Evolutionary conservation across 108 stramenopile genomes (phyloP).

Genomic region (Parietichytrium sp.): DNA sequence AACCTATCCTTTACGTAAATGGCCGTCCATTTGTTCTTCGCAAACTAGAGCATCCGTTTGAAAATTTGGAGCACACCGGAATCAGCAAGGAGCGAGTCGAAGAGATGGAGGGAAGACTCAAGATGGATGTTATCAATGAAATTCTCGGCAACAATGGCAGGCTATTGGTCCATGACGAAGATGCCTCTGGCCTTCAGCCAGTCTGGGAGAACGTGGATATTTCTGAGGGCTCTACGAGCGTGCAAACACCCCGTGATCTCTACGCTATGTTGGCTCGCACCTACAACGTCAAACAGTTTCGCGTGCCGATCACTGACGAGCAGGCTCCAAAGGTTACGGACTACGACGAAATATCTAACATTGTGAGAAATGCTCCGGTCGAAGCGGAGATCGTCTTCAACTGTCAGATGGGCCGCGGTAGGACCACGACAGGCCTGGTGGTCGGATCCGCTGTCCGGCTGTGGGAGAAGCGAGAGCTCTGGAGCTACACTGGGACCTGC

Average conservation of each 20-base stretch:
- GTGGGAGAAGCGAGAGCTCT: not conserved
- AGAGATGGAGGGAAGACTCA: conserved; percentile 33
- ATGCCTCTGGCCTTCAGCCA: conserved; percentile 10
- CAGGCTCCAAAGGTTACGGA: conserved; percentile 25
- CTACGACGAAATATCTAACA: conserved; percentile 12
- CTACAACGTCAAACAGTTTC: conserved; percentile 1
- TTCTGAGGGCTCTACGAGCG: not conserved
- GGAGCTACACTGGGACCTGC: not conserved
- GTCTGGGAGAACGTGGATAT: conserved; percentile 32
- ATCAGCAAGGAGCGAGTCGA: conserved; percentile 1
- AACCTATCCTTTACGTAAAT: conserved; percentile 33
- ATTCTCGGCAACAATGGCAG: not conserved
- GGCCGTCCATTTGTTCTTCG: conserved; percentile 29
- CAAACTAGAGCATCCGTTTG: conserved; percentile 36
- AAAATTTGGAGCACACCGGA: not conserved
- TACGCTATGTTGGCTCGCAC: conserved; percentile 17
- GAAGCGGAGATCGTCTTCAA: conserved; percentile 10
- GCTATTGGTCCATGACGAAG: conserved; percentile 26
- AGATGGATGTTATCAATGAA: conserved; percentile 12
- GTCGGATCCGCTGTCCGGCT: not conserved
- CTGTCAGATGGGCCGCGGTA: conserved; percentile 29
- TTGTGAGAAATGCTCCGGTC: not conserved
- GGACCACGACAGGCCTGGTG: not conserved
- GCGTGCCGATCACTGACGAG: conserved; percentile 24
- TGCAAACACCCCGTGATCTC: conserved; percentile 33